Percentiles rank a stretch among this genome's conserved stretches.
Evolutionary conservation across 2,329 filamentous ascomycete genomes (phyloP).

Genomic region (Chlorencoelia australis): DNA sequence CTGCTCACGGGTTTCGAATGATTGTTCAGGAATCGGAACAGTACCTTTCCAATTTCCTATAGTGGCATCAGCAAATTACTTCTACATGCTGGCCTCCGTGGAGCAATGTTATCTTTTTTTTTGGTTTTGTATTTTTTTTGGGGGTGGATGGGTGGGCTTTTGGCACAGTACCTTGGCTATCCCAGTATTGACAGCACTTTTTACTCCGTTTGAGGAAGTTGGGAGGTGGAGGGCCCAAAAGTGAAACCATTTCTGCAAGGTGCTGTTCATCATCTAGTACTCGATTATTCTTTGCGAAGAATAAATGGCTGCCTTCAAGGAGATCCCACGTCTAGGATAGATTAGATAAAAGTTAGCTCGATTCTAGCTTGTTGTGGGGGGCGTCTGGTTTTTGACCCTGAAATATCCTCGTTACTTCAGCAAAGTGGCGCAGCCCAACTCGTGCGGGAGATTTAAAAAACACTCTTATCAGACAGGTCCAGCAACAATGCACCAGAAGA

Average conservation of each 20-base stretch:
- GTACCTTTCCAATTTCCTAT: slow-evolving; percentile 14
- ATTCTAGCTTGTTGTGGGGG: slow-evolving; percentile 5
- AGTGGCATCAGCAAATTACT: slow-evolving; percentile 12
- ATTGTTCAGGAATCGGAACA: slow-evolving; percentile 12
- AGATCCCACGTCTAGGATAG: slow-evolving; percentile 37
- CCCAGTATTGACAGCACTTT: slow-evolving; percentile 17
- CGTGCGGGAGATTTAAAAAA: slow-evolving; percentile 7
- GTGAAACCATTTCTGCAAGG: slow-evolving; percentile 37
- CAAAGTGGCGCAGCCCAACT: slow-evolving; percentile 1
- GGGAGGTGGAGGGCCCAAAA: slow-evolving; percentile 35
- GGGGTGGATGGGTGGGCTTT: slow-evolving; percentile 8
- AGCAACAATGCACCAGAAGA: slow-evolving; percentile 2
- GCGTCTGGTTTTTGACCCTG: slow-evolving; percentile 22
- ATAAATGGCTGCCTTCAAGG: slow-evolving; percentile 36
- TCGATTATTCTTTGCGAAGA: slow-evolving; percentile 23
- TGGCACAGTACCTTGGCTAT: slow-evolving; percentile 14
- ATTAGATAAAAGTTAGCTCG: slow-evolving; percentile 5
- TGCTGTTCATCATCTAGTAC: slow-evolving; percentile 25
- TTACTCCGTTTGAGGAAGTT: slow-evolving; percentile 15
- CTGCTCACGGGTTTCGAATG: slow-evolving; percentile 12
- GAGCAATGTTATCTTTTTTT: slow-evolving; percentile 4
- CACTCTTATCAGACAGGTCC: slow-evolving; percentile 7
- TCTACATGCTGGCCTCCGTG: slow-evolving; percentile 4
- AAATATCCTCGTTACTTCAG: slow-evolving; percentile 8
- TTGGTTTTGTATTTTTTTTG: not conserved